These are phyloP conservation scores for Astrothelium subdiscretum DNA, from an alignment of 495 filamentous ascomycete genomes.

Conservation along the genomic window DNA sequence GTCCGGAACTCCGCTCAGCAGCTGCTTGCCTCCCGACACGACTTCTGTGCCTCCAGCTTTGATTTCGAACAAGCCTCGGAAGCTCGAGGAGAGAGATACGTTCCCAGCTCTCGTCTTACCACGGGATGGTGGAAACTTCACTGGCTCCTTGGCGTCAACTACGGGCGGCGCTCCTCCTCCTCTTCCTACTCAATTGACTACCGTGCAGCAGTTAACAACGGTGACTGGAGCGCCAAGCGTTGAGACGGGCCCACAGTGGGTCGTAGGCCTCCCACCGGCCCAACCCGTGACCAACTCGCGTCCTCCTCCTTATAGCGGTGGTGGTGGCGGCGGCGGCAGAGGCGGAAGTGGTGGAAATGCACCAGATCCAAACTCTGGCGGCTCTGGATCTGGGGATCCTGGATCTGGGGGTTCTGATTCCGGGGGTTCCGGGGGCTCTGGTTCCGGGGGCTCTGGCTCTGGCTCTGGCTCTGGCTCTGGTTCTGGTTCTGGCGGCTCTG, in stretches of 20 bases:
- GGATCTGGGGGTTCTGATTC: background rate
- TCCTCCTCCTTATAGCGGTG: background rate
- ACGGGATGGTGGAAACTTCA: background rate
- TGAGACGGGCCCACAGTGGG: background rate
- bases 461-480: background rate
- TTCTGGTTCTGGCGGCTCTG: background rate
- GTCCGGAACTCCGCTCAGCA: background rate
- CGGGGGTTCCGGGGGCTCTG: background rate
- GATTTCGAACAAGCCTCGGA: background rate
- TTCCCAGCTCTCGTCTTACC: background rate
- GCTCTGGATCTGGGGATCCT: background rate
- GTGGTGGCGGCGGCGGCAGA: no score
- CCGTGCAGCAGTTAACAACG: background rate
- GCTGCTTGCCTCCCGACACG: background rate
- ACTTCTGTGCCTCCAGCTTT: background rate
- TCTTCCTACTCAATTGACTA: background rate
- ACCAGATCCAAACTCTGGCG: background rate
- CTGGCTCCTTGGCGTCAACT: background rate
- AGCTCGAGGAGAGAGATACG: background rate
- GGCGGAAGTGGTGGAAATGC: background rate
- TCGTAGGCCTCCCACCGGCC: background rate
- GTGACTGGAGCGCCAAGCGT: background rate
- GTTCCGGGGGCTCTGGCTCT: background rate
- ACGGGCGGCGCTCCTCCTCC: no score
- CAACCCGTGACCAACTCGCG: background rate